Conservation (phyloP, 768 basidiomycete species). For the Gyrodon lividus region DNA sequence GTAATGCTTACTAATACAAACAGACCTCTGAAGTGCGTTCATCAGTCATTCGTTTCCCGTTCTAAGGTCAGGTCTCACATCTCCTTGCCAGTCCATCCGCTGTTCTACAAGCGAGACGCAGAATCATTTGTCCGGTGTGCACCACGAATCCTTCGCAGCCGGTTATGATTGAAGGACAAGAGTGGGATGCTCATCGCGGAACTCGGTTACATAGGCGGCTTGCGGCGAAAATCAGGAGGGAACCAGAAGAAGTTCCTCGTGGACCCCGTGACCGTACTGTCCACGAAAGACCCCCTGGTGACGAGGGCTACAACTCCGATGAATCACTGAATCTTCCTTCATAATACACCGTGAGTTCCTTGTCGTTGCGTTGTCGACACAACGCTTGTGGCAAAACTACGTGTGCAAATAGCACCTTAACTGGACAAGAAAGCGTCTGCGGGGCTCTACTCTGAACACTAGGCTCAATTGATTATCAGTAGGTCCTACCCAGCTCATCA, state of each 20-base stretch:
- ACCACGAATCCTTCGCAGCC: slow-evolving; percentile 57
- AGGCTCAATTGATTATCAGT: not conserved
- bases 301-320: slow-evolving; percentile 2
- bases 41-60: slow-evolving; percentile 1
- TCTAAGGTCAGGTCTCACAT: slow-evolving; percentile 6
- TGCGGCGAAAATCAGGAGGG: slow-evolving; percentile 30
- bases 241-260: not conserved
- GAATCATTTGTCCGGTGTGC: slow-evolving; percentile 60
- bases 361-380: not conserved
- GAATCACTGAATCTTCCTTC: not conserved
- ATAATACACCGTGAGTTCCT: slow-evolving; percentile 16
- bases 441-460: not conserved
- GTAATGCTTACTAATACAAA: slow-evolving; percentile 46
- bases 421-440: not conserved
- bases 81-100: slow-evolving; percentile 50
- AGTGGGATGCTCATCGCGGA: slow-evolving; percentile 58
- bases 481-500: not conserved
- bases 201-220: slow-evolving; percentile 56
- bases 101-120: slow-evolving; percentile 54
- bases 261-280: not conserved
- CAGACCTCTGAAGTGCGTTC: slow-evolving; percentile 48
- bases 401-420: not conserved
- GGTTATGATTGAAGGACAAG: slow-evolving; percentile 56
- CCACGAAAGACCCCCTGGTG: slow-evolving; percentile 5
- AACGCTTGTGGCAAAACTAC: not conserved